Percentiles rank a stretch among this genome's conserved stretches.
Conservation (phyloP, 495 filamentous ascomycete genomes). For the Annulohypoxylon stygium region DNA sequence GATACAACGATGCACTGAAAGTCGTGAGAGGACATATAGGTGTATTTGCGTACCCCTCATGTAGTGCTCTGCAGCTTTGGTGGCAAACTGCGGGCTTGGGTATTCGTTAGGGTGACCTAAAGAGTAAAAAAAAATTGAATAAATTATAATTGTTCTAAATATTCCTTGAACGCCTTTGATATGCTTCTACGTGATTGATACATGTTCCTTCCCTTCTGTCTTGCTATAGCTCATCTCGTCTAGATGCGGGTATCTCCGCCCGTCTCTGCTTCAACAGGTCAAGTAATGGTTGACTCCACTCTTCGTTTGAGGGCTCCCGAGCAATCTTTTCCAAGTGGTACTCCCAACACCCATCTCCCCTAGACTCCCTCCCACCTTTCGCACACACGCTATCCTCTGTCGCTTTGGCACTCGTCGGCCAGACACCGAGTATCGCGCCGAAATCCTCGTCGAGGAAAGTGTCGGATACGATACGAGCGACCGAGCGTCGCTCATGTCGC, state of each 20-base stretch:
- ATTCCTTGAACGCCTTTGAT: constrained; percentile 13
- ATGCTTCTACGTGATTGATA: constrained; percentile 12
- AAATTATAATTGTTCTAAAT: constrained; percentile 19
- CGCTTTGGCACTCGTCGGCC: constrained; percentile 54
- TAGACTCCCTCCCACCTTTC: constrained; percentile 10
- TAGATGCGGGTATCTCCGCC: neutral
- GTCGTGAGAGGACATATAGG: constrained; percentile 7
- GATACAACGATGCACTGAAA: neutral
- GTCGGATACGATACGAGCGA: constrained; percentile 67
- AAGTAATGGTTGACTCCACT: constrained; percentile 44
- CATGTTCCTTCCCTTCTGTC: neutral
- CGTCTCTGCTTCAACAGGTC: constrained; percentile 33
- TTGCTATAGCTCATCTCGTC: constrained; percentile 41
- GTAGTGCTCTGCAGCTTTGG: constrained; percentile 27
- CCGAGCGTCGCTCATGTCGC: constrained; percentile 55
- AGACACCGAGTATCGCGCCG: constrained; percentile 64
- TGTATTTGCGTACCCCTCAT: constrained; percentile 23
- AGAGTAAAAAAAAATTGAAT: constrained; percentile 17
- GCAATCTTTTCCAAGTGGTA: constrained; percentile 53
- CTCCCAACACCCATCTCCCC: constrained; percentile 57
- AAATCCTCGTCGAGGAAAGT: constrained; percentile 72
- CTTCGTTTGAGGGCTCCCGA: constrained; percentile 21
- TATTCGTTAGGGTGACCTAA: constrained; percentile 38
- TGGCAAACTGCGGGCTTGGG: constrained; percentile 17
- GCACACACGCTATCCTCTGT: constrained; percentile 46